These are phyloP conservation scores for Ustilago trichophora DNA, from an alignment of 1,284 basidiomycete species.

Conservation along the genomic window DNA sequence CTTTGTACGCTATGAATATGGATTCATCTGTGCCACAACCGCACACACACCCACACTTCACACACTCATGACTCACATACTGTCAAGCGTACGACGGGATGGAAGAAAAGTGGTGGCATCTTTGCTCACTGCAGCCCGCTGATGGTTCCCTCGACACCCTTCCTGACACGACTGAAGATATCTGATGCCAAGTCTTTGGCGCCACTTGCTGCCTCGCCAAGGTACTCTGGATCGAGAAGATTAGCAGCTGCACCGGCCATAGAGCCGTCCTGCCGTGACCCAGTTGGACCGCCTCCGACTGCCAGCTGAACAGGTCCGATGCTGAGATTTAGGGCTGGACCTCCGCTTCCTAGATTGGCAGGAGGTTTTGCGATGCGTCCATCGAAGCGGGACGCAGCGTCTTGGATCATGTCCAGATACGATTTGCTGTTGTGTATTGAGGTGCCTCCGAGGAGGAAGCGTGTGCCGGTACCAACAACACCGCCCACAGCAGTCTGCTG, in stretches of 20 bases:
- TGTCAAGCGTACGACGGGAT: too few relatives aligned
- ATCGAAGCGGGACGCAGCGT: slow-evolving; percentile 58
- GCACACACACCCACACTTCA: too few relatives aligned
- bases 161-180: slow-evolving; percentile 53
- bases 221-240: slow-evolving; percentile 35
- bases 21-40: too few relatives aligned
- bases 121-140: slow-evolving; percentile 34
- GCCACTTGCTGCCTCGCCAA: slow-evolving; percentile 59
- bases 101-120: too few relatives aligned
- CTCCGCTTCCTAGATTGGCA: slow-evolving; percentile 27
- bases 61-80: too few relatives aligned
- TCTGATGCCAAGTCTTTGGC: slow-evolving; percentile 59
- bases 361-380: slow-evolving; percentile 48
- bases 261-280: slow-evolving; percentile 15
- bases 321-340: slow-evolving; percentile 49
- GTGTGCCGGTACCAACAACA: slow-evolving; percentile 37
- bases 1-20: too few relatives aligned
- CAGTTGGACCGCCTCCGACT: slow-evolving; percentile 30
- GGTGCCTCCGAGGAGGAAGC: slow-evolving; percentile 62
- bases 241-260: slow-evolving; percentile 20
- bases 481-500: slow-evolving; percentile 27
- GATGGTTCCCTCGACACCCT: slow-evolving; percentile 51
- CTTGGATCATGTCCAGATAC: slow-evolving; percentile 61
- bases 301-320: slow-evolving; percentile 59
- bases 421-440: slow-evolving; percentile 57